Conservation (phyloP, 805 yeast genomes). For the Nakazawaea laoshanensis region DNA sequence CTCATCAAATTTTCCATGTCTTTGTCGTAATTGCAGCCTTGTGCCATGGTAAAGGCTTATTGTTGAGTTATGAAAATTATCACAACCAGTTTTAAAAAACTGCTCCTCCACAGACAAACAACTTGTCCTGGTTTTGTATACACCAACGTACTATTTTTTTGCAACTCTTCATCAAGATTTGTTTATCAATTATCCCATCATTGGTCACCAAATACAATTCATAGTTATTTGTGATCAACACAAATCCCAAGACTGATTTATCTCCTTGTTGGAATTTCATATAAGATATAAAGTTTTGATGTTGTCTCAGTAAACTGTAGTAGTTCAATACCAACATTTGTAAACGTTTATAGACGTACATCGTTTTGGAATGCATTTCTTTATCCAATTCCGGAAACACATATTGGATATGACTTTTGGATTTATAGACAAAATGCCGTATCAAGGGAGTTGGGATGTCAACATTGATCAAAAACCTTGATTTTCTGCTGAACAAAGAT, state of each 20-base stretch:
- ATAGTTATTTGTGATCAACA: conserved; percentile 29
- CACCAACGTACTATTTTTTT: conserved; percentile 70
- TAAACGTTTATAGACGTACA: conserved; percentile 9
- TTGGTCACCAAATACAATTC: conserved; percentile 53
- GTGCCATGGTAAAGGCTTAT: conserved; percentile 62
- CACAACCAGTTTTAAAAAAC: conserved; percentile 28
- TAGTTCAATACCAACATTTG: conserved; percentile 7
- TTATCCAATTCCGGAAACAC: conserved; percentile 15
- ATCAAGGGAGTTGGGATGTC: conserved; percentile 52
- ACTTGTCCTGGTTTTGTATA: conserved; percentile 53
- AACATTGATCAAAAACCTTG: conserved; percentile 14
- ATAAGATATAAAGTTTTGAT: conserved; percentile 16
- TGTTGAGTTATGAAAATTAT: conserved; percentile 13
- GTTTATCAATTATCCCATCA: conserved; percentile 48
- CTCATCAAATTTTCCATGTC: conserved; percentile 80
- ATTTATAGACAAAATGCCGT: conserved; percentile 76
- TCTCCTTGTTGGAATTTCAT: conserved; percentile 16
- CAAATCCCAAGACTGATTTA: conserved; percentile 16
- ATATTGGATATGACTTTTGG: conserved; percentile 59
- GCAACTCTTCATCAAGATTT: conserved; percentile 52
- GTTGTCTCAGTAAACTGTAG: background rate
- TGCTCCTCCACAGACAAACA: conserved; percentile 73
- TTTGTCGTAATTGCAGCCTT: conserved; percentile 70
- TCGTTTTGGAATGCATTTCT: conserved; percentile 6
- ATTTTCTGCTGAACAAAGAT: conserved; percentile 8